These are phyloP conservation scores for Ampelomyces quisqualis DNA, from an alignment of 2,329 filamentous ascomycete species.

Conservation along the genomic window DNA sequence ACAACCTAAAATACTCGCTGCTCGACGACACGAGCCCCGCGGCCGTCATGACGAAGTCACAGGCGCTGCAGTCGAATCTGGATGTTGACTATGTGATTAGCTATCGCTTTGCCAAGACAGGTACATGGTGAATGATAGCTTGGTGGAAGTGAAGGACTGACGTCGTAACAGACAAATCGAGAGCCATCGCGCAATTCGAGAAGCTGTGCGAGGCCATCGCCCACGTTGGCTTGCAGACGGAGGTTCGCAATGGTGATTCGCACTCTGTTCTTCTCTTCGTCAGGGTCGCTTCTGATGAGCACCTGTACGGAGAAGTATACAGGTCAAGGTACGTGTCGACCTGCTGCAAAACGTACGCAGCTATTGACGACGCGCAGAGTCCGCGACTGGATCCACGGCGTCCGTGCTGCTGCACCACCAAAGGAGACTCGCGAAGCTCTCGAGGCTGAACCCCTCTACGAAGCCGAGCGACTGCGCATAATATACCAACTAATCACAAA, in stretches of 20 bases:
- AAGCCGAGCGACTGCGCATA: constrained; percentile 83
- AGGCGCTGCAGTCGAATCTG: constrained; percentile 55
- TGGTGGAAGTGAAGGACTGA: constrained; percentile 14
- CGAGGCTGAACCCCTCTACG: constrained; percentile 72
- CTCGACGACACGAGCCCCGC: constrained; percentile 19
- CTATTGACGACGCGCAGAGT: constrained; percentile 55
- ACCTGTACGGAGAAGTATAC: constrained; percentile 79
- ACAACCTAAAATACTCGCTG: constrained; percentile 21
- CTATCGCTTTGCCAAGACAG: constrained; percentile 69
- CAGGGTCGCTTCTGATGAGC: constrained; percentile 71
- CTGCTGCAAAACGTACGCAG: background rate
- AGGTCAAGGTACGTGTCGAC: constrained; percentile 62
- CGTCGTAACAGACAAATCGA: constrained; percentile 57
- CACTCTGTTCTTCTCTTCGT: constrained; percentile 80
- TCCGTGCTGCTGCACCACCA: constrained; percentile 73
- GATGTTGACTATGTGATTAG: constrained; percentile 87
- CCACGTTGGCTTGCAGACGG: constrained; percentile 77
- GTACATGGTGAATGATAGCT: constrained; percentile 47
- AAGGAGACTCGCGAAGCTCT: constrained; percentile 70
- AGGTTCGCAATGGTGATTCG: constrained; percentile 78
- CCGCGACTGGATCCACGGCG: constrained; percentile 90
- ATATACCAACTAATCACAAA: constrained; percentile 74
- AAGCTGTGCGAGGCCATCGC: constrained; percentile 75
- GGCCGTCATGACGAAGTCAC: constrained; percentile 41
- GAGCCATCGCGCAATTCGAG: constrained; percentile 74